Evolutionary conservation across 352 stramenopile species (phyloP).

Genomic region (Pythium myriotylum): DNA sequence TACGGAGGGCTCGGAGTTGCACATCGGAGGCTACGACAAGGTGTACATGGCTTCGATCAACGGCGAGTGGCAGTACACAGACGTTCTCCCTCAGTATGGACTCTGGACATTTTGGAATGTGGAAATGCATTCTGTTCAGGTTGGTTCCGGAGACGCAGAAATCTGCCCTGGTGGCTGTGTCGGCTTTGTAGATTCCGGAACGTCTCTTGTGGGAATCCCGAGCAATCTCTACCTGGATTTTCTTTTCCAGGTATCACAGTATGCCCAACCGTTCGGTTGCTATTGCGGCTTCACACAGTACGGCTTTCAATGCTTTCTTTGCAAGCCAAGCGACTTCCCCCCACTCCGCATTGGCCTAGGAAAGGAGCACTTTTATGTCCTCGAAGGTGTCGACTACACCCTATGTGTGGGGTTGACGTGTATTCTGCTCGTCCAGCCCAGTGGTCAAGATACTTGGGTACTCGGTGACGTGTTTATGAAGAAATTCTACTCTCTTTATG

Average conservation of each 20-base stretch:
- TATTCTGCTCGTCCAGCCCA: slow-evolving; percentile 75
- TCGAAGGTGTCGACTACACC: slow-evolving; percentile 74
- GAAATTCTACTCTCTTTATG: slow-evolving; percentile 94
- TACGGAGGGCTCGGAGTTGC: slow-evolving; percentile 68
- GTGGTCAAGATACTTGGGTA: slow-evolving; percentile 94
- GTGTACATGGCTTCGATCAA: slow-evolving; percentile 48
- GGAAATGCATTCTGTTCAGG: slow-evolving; percentile 61
- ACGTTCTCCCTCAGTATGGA: slow-evolving; percentile 77
- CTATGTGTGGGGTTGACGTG: slow-evolving; percentile 79
- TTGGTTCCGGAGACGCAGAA: slow-evolving; percentile 45
- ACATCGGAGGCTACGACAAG: slow-evolving; percentile 70
- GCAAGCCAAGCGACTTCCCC: slow-evolving; percentile 62
- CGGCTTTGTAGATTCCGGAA: slow-evolving; percentile 97
- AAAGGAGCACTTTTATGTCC: slow-evolving; percentile 62
- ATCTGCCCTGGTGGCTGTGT: slow-evolving; percentile 62
- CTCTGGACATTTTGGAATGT: slow-evolving; percentile 87
- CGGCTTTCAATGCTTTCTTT: slow-evolving; percentile 84
- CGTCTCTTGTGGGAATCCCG: slow-evolving; percentile 95
- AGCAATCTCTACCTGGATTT: slow-evolving; percentile 76
- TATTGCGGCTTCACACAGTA: slow-evolving; percentile 83
- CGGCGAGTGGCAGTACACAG: slow-evolving; percentile 66
- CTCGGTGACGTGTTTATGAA: slow-evolving; percentile 97
- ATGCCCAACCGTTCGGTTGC: slow-evolving; percentile 61
- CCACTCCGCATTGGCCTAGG: slow-evolving; percentile 66
- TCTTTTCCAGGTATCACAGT: slow-evolving; percentile 66